phyloP scores from a whole-genome alignment of 106 monocot species.

The Agapanthus africanus region DNA sequence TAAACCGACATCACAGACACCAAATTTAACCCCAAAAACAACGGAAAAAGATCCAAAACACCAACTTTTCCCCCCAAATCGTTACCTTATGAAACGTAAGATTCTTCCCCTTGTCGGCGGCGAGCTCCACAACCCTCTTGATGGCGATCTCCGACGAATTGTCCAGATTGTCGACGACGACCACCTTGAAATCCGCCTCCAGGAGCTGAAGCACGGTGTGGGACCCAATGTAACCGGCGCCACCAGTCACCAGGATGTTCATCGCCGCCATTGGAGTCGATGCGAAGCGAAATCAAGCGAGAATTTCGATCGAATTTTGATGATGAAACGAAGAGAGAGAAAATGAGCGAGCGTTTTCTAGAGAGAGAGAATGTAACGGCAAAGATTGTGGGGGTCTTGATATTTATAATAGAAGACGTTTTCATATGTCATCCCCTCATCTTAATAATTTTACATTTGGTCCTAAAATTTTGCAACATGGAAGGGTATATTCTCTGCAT shows the following conservation, averaged over 20 bases:
- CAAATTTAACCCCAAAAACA: background rate
- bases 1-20: background rate
- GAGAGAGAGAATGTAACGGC: too few relatives aligned
- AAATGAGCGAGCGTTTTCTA: too few relatives aligned
- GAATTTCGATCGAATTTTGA: too few relatives aligned
- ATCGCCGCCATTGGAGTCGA: background rate
- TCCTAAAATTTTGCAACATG: too few relatives aligned
- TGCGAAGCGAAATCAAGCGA: too few relatives aligned
- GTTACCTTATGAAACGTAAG: constrained; percentile 49
- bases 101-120: constrained; percentile 46
- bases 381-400: too few relatives aligned
- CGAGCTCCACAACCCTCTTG: constrained; percentile 42
- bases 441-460: too few relatives aligned
- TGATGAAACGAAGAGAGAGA: too few relatives aligned
- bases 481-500: too few relatives aligned
- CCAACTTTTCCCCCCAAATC: background rate
- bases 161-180: constrained; percentile 53
- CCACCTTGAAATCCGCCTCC: constrained; percentile 26
- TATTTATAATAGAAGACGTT: too few relatives aligned
- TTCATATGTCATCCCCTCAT: too few relatives aligned
- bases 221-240: constrained; percentile 29
- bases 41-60: background rate
- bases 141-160: constrained; percentile 60
- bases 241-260: constrained; percentile 24
- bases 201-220: constrained; percentile 58